Evolutionary conservation across 2,329 filamentous ascomycete species (phyloP).

Genomic region (Cordyceps farinosa): DNA sequence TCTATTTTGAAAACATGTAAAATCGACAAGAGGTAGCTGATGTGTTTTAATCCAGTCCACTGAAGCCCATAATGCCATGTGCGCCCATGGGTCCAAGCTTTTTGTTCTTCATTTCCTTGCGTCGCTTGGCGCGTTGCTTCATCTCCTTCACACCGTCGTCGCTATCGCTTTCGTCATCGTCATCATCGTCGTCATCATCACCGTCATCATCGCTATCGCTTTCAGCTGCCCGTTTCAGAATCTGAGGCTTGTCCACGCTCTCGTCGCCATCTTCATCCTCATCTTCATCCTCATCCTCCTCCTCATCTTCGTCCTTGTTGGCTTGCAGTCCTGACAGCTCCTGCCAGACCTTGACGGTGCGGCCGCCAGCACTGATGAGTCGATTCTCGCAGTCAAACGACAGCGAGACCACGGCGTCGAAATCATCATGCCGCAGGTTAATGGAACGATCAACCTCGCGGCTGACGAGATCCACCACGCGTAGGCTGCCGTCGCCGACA

Average conservation of each 20-base stretch:
- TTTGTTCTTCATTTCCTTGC: constrained; percentile 39
- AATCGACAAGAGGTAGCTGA: not conserved
- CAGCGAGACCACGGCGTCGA: constrained; percentile 79
- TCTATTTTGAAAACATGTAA: constrained; percentile 6
- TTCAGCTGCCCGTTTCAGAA: constrained; percentile 47
- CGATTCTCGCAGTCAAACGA: constrained; percentile 81
- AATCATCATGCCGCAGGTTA: constrained; percentile 70
- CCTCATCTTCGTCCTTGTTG: constrained; percentile 43
- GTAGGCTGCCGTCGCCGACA: constrained; percentile 73
- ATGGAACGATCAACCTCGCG: constrained; percentile 67
- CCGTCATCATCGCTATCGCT: constrained; percentile 44
- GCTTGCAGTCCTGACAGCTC: constrained; percentile 58
- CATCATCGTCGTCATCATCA: constrained; percentile 38
- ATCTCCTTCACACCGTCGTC: constrained; percentile 34
- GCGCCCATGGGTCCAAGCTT: constrained; percentile 49
- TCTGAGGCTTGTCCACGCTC: constrained; percentile 31
- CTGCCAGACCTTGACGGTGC: constrained; percentile 89
- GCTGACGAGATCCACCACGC: constrained; percentile 70
- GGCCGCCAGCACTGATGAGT: constrained; percentile 85
- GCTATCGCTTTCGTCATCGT: constrained; percentile 34
- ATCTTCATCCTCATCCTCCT: constrained; percentile 45
- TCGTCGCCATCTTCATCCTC: constrained; percentile 36
- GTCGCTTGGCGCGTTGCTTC: constrained; percentile 44
- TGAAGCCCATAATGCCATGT: constrained; percentile 50
- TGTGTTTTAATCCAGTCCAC: constrained; percentile 40